Conservation (phyloP, 805 yeast genomes). For the Lipomyces orientalis region DNA sequence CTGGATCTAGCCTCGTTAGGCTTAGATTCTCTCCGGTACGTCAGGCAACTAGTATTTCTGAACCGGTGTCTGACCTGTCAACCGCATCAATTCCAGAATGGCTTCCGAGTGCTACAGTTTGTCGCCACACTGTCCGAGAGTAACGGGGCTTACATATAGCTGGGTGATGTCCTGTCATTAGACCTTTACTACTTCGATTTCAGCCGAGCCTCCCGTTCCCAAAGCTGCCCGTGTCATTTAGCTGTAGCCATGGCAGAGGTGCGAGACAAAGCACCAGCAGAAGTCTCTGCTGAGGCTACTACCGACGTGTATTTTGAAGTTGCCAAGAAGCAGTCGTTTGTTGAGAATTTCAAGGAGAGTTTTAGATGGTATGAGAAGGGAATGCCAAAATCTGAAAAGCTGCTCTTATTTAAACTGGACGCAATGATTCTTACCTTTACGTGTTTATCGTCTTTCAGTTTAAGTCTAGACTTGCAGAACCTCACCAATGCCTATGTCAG, state of each 20-base stretch:
- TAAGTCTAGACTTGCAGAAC: conserved; percentile 25
- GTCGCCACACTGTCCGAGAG: neutral
- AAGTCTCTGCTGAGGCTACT: neutral
- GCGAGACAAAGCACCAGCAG: neutral
- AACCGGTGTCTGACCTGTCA: too few species aligned
- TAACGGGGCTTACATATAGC: neutral
- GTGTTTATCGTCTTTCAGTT: conserved; percentile 24
- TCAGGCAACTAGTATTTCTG: too few species aligned
- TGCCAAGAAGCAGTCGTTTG: neutral
- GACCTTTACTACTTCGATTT: neutral
- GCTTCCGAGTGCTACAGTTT: too few species aligned
- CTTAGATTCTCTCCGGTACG: too few species aligned
- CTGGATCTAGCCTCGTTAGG: too few species aligned
- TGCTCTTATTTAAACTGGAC: conserved; percentile 47
- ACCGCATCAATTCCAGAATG: too few species aligned
- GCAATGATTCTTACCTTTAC: conserved; percentile 44
- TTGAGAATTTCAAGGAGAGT: neutral
- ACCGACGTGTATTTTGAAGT: neutral
- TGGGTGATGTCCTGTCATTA: neutral
- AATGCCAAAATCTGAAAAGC: conserved; percentile 42
- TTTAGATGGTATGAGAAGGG: conserved; percentile 44
- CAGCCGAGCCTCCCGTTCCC: neutral
- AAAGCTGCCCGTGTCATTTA: neutral
- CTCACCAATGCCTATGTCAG: conserved; percentile 28
- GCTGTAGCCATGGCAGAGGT: neutral